Base-by-base conservation (phyloP, 345 rosid species). In the Cardamine occulta region DNA sequence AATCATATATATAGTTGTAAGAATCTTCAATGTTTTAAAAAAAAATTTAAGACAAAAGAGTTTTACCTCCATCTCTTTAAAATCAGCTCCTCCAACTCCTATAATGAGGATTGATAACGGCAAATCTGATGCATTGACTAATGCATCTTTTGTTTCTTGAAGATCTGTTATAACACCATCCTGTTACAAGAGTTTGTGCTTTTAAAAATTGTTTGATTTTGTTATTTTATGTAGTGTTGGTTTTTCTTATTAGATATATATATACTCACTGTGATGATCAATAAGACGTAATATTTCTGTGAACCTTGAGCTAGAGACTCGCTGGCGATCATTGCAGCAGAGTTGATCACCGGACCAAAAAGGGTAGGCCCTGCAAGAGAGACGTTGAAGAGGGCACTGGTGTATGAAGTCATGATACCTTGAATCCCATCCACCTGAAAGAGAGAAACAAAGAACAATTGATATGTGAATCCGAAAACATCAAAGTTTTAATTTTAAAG, bases 61-160 rank as follows among this genome's bases (percentile, higher is more conserved):
- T 53, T 26, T 70, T 77, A 91, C 98, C 98, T 93, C 97, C 98
- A 93, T 93, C 84, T 88, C 98, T 81, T 89, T 93, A 72, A 89
- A 93, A 82, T 93, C 97, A 3, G 98, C 98, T 81, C 97, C 97
- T 76, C 98, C 98, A 67, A 93, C 98, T 62, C 98, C 97, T 64
- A 93, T 91, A 55, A 93, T 89, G 73, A 93, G 89, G 70, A 93
- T 91, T 32, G 97, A 93, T 73, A 93, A 57, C 1, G 98, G 98
- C 34, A 93, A 85, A 83, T 89, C 90, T 1, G 97, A 93, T 72
- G 98, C 98, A 81, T 89, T 86, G 63, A 93, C 98, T 47, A 93
- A 73, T 59, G 97, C 98, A 67, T 93, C 98, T 79, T 88, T 93
- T 51, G 98, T 93, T 84, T 93, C 98, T 82, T 91, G 98, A 73